Evolutionary conservation across 78 protist species (phyloP).

Genomic region (Corallochytrium limacisporum): DNA sequence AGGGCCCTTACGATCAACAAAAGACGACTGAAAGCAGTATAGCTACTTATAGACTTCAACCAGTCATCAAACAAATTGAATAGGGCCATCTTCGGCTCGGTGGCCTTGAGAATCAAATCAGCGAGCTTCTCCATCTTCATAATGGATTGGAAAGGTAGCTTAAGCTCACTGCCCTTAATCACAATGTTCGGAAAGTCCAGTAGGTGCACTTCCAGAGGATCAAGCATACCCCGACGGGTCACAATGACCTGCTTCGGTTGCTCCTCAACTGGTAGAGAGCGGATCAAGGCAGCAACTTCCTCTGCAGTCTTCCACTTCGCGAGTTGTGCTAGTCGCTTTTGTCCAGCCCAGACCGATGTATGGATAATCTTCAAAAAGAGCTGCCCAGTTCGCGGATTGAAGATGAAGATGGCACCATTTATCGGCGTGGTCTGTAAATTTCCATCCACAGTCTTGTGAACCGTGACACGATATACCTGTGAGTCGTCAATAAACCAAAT

Average conservation of each 20-base stretch:
- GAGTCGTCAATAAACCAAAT: conserved; percentile 99
- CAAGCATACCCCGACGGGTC: conserved; percentile 93
- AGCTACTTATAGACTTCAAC: conserved; percentile 75
- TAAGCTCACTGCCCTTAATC: conserved; percentile 95
- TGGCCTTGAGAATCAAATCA: conserved; percentile 93
- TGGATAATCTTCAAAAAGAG: conserved; percentile 96
- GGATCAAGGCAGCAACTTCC: conserved; percentile 96
- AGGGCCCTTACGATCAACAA: conserved; percentile 93
- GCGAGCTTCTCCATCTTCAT: conserved; percentile 94
- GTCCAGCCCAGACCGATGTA: conserved; percentile 98
- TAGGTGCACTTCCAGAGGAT: conserved; percentile 96
- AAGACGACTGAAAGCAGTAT: conserved; percentile 95
- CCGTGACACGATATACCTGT: conserved; percentile 97
- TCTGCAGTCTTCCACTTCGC: conserved; percentile 96
- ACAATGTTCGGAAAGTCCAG: conserved; percentile 95
- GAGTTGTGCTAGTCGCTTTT: conserved; percentile 97
- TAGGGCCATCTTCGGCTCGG: conserved; percentile 93
- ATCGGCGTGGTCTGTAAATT: conserved; percentile 89
- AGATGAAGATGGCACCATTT: conserved; percentile 99
- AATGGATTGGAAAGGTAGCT: conserved; percentile 94
- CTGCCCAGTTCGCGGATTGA: conserved; percentile 99
- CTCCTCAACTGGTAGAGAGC: conserved; percentile 95
- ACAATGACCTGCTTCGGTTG: conserved; percentile 99
- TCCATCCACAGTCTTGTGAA: conserved; percentile 97
- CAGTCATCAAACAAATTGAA: conserved; percentile 99